A percentile compares a stretch with the other conserved stretches of the same genome.
phyloP scores from a whole-genome alignment of 2,329 filamentous ascomycete genomes.

The Furcasterigmium furcatum region DNA sequence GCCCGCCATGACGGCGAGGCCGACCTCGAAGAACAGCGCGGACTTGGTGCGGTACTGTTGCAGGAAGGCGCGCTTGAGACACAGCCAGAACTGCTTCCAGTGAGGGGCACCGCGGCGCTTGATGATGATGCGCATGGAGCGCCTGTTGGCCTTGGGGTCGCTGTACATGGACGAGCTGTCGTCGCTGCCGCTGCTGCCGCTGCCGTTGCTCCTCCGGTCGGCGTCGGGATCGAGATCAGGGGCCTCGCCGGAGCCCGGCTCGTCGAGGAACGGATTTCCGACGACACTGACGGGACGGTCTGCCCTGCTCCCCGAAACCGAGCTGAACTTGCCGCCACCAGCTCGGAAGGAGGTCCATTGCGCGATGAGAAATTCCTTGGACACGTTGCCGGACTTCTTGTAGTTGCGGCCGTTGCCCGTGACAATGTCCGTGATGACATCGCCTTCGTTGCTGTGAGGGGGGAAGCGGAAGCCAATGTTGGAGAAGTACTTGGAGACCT shows the following conservation, averaged over 20 bases:
- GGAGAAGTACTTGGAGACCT: conserved; percentile 47
- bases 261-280: too few relatives aligned
- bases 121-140: conserved; percentile 39
- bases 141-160: conserved; percentile 23
- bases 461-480: conserved; percentile 49
- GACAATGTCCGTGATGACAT: conserved; percentile 60
- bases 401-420: conserved; percentile 53
- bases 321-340: not conserved
- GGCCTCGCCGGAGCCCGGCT: too few relatives aligned
- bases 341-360: conserved; percentile 36
- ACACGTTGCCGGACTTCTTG: conserved; percentile 41
- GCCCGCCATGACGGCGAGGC: conserved; percentile 47
- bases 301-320: too few relatives aligned
- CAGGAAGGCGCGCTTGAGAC: conserved; percentile 46
- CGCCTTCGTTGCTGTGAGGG: conserved; percentile 47
- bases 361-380: conserved; percentile 44
- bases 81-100: conserved; percentile 48
- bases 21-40: conserved; percentile 52
- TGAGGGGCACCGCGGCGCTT: conserved; percentile 46
- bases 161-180: conserved; percentile 14
- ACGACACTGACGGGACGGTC: too few relatives aligned
- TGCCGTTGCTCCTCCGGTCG: conserved; percentile 15
- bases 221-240: conserved; percentile 13
- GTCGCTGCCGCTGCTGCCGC: too few relatives aligned
- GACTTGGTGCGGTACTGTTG: conserved; percentile 54